Evolutionary conservation across 2,329 filamentous ascomycete species (phyloP), one percentile per base, ranked within the genome.

Genomic region (Pezicula neosporulosa): DNA sequence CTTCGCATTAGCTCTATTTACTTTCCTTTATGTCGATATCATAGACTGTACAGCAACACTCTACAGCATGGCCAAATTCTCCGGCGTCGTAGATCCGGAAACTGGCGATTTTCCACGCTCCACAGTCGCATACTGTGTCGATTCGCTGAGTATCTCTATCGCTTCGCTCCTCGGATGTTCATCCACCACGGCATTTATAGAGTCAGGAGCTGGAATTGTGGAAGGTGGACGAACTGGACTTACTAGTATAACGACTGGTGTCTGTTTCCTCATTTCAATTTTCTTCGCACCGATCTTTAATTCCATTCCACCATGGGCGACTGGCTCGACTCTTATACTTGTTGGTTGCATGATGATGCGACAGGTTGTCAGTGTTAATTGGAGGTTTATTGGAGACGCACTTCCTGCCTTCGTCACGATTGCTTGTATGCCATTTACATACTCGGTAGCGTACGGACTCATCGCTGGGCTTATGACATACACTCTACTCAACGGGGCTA

Each of bases 81-180:
- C 81, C 54, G 82, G 83, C 24, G 78, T 80, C 42, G 81, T 87
- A 58, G 77, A 85, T 63, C 69, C 77, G 58, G 76, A 80, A 43
- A 82, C 86, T 2, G 83, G 85, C n/a, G 90, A 95, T 65, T 96
- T 96, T 56, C 89, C 92, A 48, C 85, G 90, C 39, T 92, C 88
- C 2, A 90, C 90, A 1, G 71, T 93, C 33, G 91, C 91, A 2
- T 91, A 90, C 67, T 86, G 80, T 60, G 82, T 81, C 3, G 87
- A 91, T 58, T 86, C 87, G 1, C 68, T 84, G 13, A 85, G 83
- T 53, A 89, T 90, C 56, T 87, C 85, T 1, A 80, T 90, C 46
- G 85, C 86, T 3, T 80, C 83, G 0, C 72, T 91, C 1, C 76
- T 90, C 51, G 87, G 86, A 3, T 81, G 77, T 41, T 86, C 86